These are phyloP conservation scores for Asterochloris sp. DNA, from an alignment of 139 green algal genomes.

Conservation along the genomic window DNA sequence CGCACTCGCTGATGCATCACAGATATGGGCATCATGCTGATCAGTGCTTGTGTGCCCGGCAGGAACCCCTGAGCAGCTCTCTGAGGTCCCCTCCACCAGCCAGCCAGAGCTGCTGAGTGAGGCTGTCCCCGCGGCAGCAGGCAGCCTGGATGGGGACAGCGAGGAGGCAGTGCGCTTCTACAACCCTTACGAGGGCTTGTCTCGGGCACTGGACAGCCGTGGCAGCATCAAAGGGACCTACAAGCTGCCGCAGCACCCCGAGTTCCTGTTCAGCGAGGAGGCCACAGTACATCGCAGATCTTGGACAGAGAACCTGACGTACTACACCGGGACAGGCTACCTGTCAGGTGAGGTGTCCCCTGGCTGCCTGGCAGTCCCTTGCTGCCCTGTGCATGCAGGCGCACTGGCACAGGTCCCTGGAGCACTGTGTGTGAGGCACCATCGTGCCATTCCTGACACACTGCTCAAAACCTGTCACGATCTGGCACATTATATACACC, in stretches of 20 bases:
- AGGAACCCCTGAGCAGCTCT: too few species aligned
- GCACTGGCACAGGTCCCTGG: neutral
- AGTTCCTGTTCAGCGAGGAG: constrained; percentile 90
- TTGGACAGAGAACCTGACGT: constrained; percentile 88
- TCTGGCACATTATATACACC: neutral
- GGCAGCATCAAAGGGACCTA: neutral
- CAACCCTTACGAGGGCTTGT: constrained; percentile 61
- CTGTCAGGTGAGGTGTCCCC: constrained; percentile 49
- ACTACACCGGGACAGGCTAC: constrained; percentile 87
- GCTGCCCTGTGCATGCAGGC: neutral
- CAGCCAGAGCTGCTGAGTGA: too few species aligned
- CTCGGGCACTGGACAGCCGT: constrained; percentile 17
- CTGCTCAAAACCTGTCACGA: neutral
- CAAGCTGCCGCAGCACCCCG: constrained; percentile 60
- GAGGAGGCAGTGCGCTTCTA: constrained; percentile 35
- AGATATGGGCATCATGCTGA: too few species aligned
- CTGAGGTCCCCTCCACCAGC: too few species aligned
- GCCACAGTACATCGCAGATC: constrained; percentile 59
- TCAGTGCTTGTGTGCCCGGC: too few species aligned
- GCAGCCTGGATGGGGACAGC: neutral
- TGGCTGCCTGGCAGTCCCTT: neutral
- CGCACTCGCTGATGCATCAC: too few species aligned
- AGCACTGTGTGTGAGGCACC: neutral
- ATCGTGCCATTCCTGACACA: neutral
- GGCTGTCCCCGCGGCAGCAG: neutral